Evolutionary conservation across 2,329 filamentous ascomycete genomes (phyloP).

Genomic region (Penicillium sp.): DNA sequence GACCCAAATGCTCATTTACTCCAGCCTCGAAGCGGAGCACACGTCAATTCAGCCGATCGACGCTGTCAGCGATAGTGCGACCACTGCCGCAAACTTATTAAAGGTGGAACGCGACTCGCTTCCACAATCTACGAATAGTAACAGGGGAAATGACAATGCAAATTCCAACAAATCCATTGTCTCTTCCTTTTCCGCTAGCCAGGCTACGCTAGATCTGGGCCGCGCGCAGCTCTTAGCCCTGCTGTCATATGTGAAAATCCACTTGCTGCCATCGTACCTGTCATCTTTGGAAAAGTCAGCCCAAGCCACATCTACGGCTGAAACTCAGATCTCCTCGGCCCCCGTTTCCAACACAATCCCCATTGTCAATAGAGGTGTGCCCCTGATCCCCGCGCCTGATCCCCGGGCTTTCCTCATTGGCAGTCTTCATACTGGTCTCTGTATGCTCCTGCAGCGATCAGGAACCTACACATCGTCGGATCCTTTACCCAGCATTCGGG

Average conservation of each 20-base stretch:
- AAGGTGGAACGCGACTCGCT: slow-evolving; percentile 1
- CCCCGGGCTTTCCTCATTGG: slow-evolving; percentile 40
- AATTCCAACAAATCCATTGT: slow-evolving; percentile 3
- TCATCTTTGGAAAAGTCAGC: slow-evolving; percentile 10
- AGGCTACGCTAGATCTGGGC: slow-evolving; percentile 14
- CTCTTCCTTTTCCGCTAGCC: slow-evolving; percentile 14
- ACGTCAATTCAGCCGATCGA: slow-evolving; percentile 22
- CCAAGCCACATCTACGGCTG: background rate
- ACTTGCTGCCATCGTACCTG: slow-evolving; percentile 31
- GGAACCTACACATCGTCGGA: slow-evolving; percentile 15
- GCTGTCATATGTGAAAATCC: slow-evolving; percentile 26
- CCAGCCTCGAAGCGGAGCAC: slow-evolving; percentile 38
- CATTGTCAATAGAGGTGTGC: slow-evolving; percentile 8
- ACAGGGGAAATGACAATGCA: background rate
- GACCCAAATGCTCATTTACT: slow-evolving; percentile 47
- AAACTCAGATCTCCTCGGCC: background rate
- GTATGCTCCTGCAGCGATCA: slow-evolving; percentile 27
- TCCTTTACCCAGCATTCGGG: slow-evolving; percentile 23
- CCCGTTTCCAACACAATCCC: background rate
- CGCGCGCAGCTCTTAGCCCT: slow-evolving; percentile 33
- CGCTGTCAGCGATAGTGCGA: slow-evolving; percentile 5
- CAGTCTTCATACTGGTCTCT: slow-evolving; percentile 37
- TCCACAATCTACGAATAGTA: slow-evolving; percentile 5
- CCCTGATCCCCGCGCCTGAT: slow-evolving; percentile 29
- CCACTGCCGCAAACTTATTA: background rate